Evolutionary conservation across 2,329 filamentous ascomycete species (phyloP).

Genomic region (Sporothrix schenckii): DNA sequence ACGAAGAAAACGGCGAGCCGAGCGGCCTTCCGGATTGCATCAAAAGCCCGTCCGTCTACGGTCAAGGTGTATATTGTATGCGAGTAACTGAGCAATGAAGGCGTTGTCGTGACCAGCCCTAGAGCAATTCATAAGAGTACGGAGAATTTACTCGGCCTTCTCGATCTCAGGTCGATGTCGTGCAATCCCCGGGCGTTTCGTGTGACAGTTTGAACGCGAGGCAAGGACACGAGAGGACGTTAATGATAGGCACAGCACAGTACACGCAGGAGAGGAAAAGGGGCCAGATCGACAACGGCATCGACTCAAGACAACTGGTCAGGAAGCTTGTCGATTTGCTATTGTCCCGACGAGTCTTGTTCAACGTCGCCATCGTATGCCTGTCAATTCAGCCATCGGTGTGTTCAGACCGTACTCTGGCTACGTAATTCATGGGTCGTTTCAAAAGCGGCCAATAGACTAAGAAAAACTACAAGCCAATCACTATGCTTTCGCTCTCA

Average conservation of each 20-base stretch:
- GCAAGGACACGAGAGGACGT: not conserved
- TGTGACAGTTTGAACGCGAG: not conserved
- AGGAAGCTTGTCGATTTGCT: not conserved
- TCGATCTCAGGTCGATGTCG: not conserved
- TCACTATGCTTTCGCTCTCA: not conserved
- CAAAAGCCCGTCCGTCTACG: too few species aligned
- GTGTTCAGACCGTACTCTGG: too few species aligned
- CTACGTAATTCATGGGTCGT: not conserved
- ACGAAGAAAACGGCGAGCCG: not conserved
- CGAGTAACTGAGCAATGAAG: not conserved
- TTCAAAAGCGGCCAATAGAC: not conserved
- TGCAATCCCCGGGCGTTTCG: not conserved
- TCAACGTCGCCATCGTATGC: not conserved
- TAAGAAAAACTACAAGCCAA: not conserved
- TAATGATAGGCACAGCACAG: not conserved
- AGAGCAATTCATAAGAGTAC: too few species aligned
- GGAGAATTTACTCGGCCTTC: not conserved
- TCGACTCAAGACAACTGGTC: not conserved
- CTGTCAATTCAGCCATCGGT: not conserved
- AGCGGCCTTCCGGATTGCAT: too few species aligned
- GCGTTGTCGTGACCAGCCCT: too few species aligned
- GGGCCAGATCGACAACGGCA: not conserved
- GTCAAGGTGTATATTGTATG: not conserved
- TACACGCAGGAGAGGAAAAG: not conserved
- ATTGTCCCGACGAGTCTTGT: not conserved